Base-by-base conservation (phyloP, 2,329 filamentous ascomycete species). In the Lojkania enalia region DNA sequence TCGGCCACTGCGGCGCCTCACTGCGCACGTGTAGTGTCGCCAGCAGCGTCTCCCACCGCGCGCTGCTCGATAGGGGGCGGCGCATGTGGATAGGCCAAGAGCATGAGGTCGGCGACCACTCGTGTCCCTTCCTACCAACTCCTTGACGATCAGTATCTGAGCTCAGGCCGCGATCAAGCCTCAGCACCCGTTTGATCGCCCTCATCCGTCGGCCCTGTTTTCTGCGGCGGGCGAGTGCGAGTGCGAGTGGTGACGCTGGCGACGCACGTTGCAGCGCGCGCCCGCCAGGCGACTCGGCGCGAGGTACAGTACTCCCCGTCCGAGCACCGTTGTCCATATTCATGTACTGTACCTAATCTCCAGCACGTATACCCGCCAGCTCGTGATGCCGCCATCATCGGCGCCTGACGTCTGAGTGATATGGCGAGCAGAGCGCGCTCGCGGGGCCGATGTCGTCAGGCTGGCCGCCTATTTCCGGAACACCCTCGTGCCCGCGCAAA, bases 121-220 rank as follows among this genome's bases (percentile, higher is more conserved):
- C 52, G 51, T 54, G 50, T 49, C 52, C 47, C 51, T 55, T 52
- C 35, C 55, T 60, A 49, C n/a, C n/a, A n/a, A n/a, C n/a, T n/a
- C n/a, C n/a, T 55, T 53, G 63, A 55, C 58, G 63, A 68, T 68
- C 61, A 54, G 52, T 53, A 63, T 61, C 48, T 55, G 49, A 46
- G 57, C 58, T 60, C 56, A 56, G 63, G 50, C 56, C 60, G 53
- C 52, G 51, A 39, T 49, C 57, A 57, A 57, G 63, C 60, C 61
- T 63, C 60, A 63, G 58, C 62, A 46, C 62, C 64, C 66, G 66
- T 68, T 69, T 69, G 66, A 69, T 68, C 65, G 62, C 56, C 61
- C 56, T 42, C n/a, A n/a, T n/a, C 50, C 52, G 43, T 54, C 54
- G 29, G 52, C 47, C 49, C 52, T 53, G 52, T 50, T 49, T n/a